Base-by-base conservation (phyloP, 345 rosid species). In the Anacardium occidentale region DNA sequence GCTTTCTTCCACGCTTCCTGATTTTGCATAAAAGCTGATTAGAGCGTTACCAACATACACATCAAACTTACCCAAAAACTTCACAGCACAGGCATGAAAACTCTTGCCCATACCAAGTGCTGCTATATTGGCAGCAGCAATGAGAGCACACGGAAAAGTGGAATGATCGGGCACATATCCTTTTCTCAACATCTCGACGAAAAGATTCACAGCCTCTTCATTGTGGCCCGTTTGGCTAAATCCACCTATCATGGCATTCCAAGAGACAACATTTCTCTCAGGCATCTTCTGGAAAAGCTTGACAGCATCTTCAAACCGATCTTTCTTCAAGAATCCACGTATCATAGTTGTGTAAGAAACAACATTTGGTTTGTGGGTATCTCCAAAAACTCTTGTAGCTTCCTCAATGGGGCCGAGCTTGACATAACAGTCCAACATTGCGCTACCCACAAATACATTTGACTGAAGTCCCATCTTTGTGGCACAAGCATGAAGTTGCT, bases 181-280 rank as follows among this genome's bases (percentile, higher is more conserved):
- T 72, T 85, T 87, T 80, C 89, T 85, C 78, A 88, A 70, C 95
- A 91, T 83, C 78, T 81, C 81, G 34, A 85, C 77, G 73, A 93
- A 91, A 44, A 88, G 73, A 79, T 82, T 83, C 60, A 91, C 86
- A 70, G 96, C 90, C 76, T 87, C 97, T 79, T 93, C 98, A 26
- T 85, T 93, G 24, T 70, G 57, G 18, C 96, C 98, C 15, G 82
- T 81, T 57, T 91, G 97, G 73, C 97, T 91, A 80, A 62, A 90
- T 75, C 96, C 97, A 2, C 89, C 82, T 53, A 93, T 87, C 80
- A 91, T 70, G 6, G 92, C 91, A 67, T 93, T 93, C 98, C 97
- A 91, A 10, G 97, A 76, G 15, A 90, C 89, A 62, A 86, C 81
- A 72, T 88, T 91, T 77, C 81, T 88, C 80, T 89, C 89, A 0